Conservation (phyloP, 176 grass and related monocot genomes). For the Luzula sylvatica region DNA sequence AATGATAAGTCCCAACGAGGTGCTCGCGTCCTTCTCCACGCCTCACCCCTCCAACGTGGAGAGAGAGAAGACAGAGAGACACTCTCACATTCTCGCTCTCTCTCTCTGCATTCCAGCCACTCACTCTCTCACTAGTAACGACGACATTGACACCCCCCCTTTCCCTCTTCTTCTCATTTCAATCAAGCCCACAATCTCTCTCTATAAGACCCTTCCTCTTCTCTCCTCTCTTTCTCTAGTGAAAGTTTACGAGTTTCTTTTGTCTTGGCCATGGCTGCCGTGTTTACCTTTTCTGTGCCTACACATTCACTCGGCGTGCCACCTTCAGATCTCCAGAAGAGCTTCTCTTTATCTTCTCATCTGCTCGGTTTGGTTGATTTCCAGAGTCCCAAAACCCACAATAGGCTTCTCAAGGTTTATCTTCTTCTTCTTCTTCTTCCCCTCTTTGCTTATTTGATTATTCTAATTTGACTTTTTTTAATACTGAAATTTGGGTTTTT, state of each 20-base stretch:
- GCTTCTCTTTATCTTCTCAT: conserved; percentile 6
- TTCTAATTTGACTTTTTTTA: background rate
- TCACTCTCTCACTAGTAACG: background rate
- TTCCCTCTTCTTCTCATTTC: conserved; percentile 14
- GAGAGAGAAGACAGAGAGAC: conserved; percentile 12
- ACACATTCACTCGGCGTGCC: conserved; percentile 26
- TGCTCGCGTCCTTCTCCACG: conserved; percentile 7
- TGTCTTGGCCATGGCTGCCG: conserved; percentile 52
- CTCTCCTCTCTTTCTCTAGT: background rate
- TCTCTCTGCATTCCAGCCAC: too few relatives aligned
- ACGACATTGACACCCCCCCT: background rate
- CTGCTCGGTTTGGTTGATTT: conserved; percentile 24
- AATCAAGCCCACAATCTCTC: background rate
- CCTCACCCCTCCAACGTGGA: conserved; percentile 9
- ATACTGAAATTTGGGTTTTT: background rate
- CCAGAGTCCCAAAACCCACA: conserved; percentile 29
- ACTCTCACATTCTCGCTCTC: background rate
- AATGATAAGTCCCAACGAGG: conserved; percentile 34
- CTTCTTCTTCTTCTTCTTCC: background rate
- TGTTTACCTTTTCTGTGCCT: conserved; percentile 42
- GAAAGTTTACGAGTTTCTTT: background rate
- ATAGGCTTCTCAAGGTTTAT: conserved; percentile 39
- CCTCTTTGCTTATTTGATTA: background rate
- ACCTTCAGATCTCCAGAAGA: conserved; percentile 33
- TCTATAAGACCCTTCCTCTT: background rate